Evolutionary conservation across 108 stramenopile genomes (phyloP).

Genomic region (Thalassiosira profunda): DNA sequence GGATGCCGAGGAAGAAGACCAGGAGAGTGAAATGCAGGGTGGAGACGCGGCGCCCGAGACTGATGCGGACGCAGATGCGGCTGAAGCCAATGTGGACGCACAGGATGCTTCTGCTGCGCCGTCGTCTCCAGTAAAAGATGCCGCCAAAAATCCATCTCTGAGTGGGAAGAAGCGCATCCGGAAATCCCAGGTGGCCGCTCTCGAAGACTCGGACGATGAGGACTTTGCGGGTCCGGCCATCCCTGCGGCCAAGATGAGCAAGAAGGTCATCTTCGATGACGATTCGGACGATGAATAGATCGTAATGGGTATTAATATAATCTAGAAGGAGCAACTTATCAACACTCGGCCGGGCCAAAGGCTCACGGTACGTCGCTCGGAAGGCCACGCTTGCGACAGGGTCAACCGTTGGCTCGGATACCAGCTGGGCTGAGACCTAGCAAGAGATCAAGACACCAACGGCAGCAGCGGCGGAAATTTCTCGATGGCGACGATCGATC

Average conservation of each 20-base stretch:
- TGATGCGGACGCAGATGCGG: neutral
- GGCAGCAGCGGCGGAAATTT: too few species aligned
- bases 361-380: too few species aligned
- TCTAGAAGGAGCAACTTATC: too few species aligned
- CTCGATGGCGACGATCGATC: too few species aligned
- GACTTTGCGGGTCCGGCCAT: conserved; percentile 24
- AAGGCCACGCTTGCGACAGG: too few species aligned
- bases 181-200: conserved; percentile 12
- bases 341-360: too few species aligned
- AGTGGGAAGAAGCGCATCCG: conserved; percentile 49
- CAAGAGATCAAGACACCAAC: too few species aligned
- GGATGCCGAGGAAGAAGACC: conserved; percentile 25
- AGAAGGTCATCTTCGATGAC: conserved; percentile 32
- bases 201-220: conserved; percentile 51
- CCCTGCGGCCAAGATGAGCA: conserved; percentile 19
- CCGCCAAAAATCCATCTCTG: neutral
- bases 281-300: conserved; percentile 33
- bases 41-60: neutral
- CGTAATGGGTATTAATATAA: too few species aligned
- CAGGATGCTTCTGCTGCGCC: neutral
- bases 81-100: neutral
- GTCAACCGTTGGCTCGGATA: too few species aligned
- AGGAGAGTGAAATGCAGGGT: conserved; percentile 15
- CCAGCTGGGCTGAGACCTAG: too few species aligned
- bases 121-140: neutral